Evolutionary conservation across 768 basidiomycete species (phyloP).

Genomic region (Boletus insuetus): DNA sequence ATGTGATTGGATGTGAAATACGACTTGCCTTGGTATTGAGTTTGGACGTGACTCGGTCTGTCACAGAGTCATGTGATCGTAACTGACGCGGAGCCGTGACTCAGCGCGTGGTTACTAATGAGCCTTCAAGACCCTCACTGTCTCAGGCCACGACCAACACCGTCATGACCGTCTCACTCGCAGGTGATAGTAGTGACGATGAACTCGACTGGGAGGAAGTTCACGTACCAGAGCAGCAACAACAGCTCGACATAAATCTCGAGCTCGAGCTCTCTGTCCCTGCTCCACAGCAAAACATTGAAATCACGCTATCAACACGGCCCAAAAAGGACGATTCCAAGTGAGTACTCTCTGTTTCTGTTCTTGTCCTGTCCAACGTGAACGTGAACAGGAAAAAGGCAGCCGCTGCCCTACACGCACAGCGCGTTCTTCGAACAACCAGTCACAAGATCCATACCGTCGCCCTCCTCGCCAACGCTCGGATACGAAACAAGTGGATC

Average conservation of each 20-base stretch:
- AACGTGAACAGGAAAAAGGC: slow-evolving; percentile 42
- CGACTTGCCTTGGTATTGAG: too few species aligned
- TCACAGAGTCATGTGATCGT: neutral
- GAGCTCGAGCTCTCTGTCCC: slow-evolving; percentile 27
- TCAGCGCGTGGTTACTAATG: neutral
- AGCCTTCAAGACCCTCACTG: neutral
- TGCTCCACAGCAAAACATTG: slow-evolving; percentile 49
- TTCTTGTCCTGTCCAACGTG: slow-evolving; percentile 15
- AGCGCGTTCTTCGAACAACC: slow-evolving; percentile 71
- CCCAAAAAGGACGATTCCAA: slow-evolving; percentile 40
- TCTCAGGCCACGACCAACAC: slow-evolving; percentile 5
- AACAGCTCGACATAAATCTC: slow-evolving; percentile 15
- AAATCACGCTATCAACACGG: slow-evolving; percentile 65
- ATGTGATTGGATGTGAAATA: too few species aligned
- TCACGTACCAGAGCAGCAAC: slow-evolving; percentile 42
- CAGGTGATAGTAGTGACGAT: slow-evolving; percentile 48
- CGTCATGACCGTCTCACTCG: slow-evolving; percentile 17
- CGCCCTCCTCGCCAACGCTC: slow-evolving; percentile 71
- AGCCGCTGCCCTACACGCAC: slow-evolving; percentile 48
- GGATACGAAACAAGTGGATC: slow-evolving; percentile 76
- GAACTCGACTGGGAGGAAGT: slow-evolving; percentile 85
- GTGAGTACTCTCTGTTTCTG: slow-evolving; percentile 37
- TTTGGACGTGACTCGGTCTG: neutral
- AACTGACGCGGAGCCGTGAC: too few species aligned
- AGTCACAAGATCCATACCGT: slow-evolving; percentile 91